phyloP scores from a whole-genome alignment of 129 eudicot species.

The Helianthus tuberosus region DNA sequence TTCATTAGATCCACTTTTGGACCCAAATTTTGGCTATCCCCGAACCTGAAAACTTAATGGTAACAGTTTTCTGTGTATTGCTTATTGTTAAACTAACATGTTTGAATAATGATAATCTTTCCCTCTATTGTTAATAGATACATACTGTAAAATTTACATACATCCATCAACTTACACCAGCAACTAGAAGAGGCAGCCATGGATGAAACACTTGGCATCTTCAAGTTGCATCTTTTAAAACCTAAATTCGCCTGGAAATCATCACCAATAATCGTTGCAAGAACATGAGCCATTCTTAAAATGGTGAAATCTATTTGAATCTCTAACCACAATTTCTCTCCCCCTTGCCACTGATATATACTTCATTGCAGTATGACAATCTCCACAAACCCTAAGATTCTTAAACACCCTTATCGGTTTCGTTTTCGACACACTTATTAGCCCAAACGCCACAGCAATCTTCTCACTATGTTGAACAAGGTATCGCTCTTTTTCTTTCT shows the following conservation, averaged over 20 bases:
- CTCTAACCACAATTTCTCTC: constrained; percentile 73
- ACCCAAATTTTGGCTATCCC: neutral
- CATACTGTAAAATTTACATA: constrained; percentile 20
- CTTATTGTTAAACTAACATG: neutral
- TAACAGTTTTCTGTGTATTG: neutral
- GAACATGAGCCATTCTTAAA: constrained; percentile 64
- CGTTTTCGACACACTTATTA: constrained; percentile 46
- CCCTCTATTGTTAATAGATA: constrained; percentile 7
- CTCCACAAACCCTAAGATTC: constrained; percentile 71
- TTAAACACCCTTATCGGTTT: constrained; percentile 67
- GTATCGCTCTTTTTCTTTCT: constrained; percentile 53
- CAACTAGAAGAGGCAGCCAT: neutral
- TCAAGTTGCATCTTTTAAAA: neutral
- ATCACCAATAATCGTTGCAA: constrained; percentile 79
- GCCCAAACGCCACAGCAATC: constrained; percentile 74
- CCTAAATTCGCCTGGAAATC: neutral
- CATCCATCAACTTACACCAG: neutral
- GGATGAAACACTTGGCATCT: neutral
- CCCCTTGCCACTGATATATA: constrained; percentile 56
- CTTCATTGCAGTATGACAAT: constrained; percentile 72
- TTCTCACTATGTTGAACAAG: constrained; percentile 80
- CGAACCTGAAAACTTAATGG: neutral
- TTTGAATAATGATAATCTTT: constrained; percentile 9
- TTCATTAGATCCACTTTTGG: neutral
- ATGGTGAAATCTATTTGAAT: constrained; percentile 74